phyloP scores from a whole-genome alignment of 192 early-diverging fungal species.

The Oehlia diaphana region DNA sequence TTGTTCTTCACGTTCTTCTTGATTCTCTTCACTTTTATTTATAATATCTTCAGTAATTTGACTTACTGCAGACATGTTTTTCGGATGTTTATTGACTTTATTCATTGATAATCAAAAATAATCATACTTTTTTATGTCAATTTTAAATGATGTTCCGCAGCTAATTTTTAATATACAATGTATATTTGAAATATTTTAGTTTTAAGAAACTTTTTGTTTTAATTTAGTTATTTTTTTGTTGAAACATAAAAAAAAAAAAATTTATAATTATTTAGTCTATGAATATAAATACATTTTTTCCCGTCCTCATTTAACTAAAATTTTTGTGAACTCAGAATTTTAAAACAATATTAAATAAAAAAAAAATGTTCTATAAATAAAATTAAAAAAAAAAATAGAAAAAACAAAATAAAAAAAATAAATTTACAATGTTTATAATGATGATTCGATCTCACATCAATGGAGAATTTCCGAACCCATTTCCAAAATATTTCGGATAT shows the following conservation, averaged over 20 bases:
- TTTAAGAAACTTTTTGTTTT: too few relatives aligned
- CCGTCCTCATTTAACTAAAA: not conserved
- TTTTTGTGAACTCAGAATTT: not conserved
- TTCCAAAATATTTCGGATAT: not conserved
- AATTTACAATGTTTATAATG: not conserved
- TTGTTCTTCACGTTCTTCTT: conserved; percentile 1
- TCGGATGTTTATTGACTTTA: too few relatives aligned
- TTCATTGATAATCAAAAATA: too few relatives aligned
- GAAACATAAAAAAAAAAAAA: too few relatives aligned
- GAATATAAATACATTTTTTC: not conserved
- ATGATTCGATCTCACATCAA: not conserved
- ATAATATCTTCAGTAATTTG: not conserved
- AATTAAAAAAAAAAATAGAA: not conserved
- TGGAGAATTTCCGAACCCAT: not conserved
- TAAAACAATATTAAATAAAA: not conserved
- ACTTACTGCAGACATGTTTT: not conserved
- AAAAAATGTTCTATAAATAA: not conserved
- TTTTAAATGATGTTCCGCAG: too few relatives aligned
- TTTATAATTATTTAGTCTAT: not conserved
- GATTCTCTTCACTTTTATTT: not conserved
- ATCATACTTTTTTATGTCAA: too few relatives aligned
- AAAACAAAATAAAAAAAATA: not conserved
- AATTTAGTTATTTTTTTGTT: too few relatives aligned
- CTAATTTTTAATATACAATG: too few relatives aligned
- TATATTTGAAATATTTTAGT: too few relatives aligned